A percentile compares a stretch with the other conserved stretches of the same genome.
Evolutionary conservation across 805 yeast species (phyloP).

Genomic region (Yamadazyma ubonensis): DNA sequence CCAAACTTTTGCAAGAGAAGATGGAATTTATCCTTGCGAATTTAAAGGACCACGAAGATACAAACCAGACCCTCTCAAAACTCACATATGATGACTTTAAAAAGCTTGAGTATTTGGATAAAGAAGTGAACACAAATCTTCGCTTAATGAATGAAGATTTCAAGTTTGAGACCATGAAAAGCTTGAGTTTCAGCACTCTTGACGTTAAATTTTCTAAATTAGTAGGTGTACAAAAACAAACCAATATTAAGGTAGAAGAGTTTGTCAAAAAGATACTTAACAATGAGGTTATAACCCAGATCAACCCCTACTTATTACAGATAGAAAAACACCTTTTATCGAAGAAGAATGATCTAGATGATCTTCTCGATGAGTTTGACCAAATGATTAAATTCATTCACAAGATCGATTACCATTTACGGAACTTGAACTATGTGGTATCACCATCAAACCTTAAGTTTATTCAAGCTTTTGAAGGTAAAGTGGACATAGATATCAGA

Average conservation of each 20-base stretch:
- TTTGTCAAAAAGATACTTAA: slow-evolving; percentile 6
- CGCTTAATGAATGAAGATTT: slow-evolving; percentile 7
- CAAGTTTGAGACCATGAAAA: slow-evolving; percentile 6
- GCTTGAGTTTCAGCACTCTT: slow-evolving; percentile 7
- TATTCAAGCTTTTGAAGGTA: slow-evolving; percentile 4
- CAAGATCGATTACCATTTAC: slow-evolving; percentile 11
- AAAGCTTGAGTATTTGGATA: slow-evolving; percentile 7
- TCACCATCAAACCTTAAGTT: slow-evolving; percentile 12
- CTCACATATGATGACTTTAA: slow-evolving; percentile 11
- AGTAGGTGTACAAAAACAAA: neutral
- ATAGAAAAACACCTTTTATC: slow-evolving; percentile 8
- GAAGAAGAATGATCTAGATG: slow-evolving; percentile 7
- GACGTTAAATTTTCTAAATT: slow-evolving; percentile 9
- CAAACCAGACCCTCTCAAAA: slow-evolving; percentile 8
- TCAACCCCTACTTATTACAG: slow-evolving; percentile 9
- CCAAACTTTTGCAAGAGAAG: slow-evolving; percentile 1
- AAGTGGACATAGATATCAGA: slow-evolving; percentile 1
- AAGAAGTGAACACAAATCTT: slow-evolving; percentile 5
- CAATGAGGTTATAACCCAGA: slow-evolving; percentile 5
- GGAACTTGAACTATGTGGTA: slow-evolving; percentile 11
- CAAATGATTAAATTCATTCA: slow-evolving; percentile 12
- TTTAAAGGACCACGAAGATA: slow-evolving; percentile 12
- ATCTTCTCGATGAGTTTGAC: slow-evolving; percentile 13
- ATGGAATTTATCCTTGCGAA: slow-evolving; percentile 1
- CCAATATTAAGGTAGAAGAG: slow-evolving; percentile 2